These are phyloP conservation scores for Glomus cerebriforme DNA, from an alignment of 192 early-diverging fungal species.

Conservation along the genomic window DNA sequence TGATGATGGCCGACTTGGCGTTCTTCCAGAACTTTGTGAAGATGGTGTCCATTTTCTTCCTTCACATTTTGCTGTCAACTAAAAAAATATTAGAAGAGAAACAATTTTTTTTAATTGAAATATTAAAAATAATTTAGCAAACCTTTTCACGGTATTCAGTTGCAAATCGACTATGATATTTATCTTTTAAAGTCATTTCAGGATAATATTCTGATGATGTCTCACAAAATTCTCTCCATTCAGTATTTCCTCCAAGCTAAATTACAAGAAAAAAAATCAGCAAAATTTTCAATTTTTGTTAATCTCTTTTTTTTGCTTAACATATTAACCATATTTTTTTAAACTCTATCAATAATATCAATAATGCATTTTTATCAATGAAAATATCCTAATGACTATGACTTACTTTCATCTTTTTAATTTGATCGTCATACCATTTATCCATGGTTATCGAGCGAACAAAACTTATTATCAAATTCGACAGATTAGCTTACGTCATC, in stretches of 20 bases:
- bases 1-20: not conserved
- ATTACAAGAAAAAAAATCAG: not conserved
- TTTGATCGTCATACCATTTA: conserved; percentile 93
- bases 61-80: conserved; percentile 63
- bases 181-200: conserved; percentile 78
- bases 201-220: conserved; percentile 74
- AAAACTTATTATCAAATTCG: conserved; percentile 59
- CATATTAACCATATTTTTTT: too few species aligned
- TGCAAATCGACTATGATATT: conserved; percentile 88
- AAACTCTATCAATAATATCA: not conserved
- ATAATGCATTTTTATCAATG: not conserved
- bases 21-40: conserved; percentile 15
- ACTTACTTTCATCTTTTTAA: conserved; percentile 85
- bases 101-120: not conserved
- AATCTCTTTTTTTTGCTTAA: too few species aligned
- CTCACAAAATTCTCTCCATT: conserved; percentile 84
- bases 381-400: conserved; percentile 1
- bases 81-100: not conserved
- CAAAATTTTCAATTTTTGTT: too few species aligned
- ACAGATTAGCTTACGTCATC: not conserved
- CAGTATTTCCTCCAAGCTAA: conserved; percentile 83
- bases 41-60: conserved; percentile 60
- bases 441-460: conserved; percentile 99
- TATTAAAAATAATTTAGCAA: conserved; percentile 35
- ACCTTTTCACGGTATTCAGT: conserved; percentile 89